A percentile compares a stretch with the other conserved stretches of the same genome.
Evolutionary conservation across 208 protist genomes (phyloP).

Genomic region (Leptomonas pyrrhocoris): DNA sequence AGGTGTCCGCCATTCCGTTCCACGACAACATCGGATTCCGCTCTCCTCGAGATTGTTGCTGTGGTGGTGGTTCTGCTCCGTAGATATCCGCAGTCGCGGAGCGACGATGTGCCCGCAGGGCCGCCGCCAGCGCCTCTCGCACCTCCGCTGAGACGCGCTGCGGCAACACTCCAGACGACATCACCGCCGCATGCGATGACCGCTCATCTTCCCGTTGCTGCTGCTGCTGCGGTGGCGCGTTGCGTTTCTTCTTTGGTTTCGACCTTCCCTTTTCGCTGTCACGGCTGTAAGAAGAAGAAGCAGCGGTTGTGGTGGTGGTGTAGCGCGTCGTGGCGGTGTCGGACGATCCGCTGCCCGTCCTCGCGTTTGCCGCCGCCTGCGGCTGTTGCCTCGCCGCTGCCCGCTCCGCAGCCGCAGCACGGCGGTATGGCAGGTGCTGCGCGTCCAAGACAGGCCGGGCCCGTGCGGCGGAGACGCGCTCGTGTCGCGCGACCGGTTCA

Average conservation of each 20-base stretch:
- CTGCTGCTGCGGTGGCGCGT: background rate
- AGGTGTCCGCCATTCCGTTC: background rate
- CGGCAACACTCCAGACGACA: slow-evolving; percentile 9
- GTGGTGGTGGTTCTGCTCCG: background rate
- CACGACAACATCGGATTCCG: background rate
- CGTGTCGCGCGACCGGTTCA: background rate
- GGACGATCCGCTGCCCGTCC: slow-evolving; percentile 8
- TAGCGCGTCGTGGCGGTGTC: slow-evolving; percentile 30
- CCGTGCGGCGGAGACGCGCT: background rate
- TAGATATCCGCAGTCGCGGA: background rate
- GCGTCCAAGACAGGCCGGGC: slow-evolving; percentile 25
- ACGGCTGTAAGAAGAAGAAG: background rate
- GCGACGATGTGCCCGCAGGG: slow-evolving; percentile 17
- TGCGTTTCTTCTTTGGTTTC: too few species aligned
- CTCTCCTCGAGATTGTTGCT: background rate
- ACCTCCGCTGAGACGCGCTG: slow-evolving; percentile 21
- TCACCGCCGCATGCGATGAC: background rate
- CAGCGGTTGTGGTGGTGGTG: slow-evolving; percentile 7
- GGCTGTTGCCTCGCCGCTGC: background rate
- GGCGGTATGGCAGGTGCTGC: slow-evolving; percentile 3
- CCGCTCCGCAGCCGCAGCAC: background rate
- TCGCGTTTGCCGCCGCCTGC: background rate
- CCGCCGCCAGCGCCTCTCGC: slow-evolving; percentile 16
- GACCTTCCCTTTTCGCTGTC: background rate
- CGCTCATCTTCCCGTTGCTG: background rate